Conservation (phyloP, 139 green algal species). For the Desmodesmus armatus region DNA sequence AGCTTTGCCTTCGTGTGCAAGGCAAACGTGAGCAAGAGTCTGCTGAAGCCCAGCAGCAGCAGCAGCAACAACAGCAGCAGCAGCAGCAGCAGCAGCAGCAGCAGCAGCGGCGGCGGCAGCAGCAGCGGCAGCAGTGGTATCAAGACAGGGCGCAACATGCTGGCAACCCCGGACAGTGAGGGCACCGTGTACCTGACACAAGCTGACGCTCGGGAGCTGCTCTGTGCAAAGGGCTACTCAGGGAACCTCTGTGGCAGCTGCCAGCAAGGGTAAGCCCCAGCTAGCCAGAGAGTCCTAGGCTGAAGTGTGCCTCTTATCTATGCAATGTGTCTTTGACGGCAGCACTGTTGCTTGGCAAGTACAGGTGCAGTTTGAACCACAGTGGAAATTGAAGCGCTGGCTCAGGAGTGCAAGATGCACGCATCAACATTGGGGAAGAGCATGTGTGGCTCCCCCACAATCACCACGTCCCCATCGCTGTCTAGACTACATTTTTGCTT, state of each 20-base stretch:
- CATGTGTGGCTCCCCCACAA: background rate
- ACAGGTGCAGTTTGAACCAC: background rate
- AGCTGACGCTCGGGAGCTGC: background rate
- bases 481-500: background rate
- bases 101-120: background rate
- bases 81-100: background rate
- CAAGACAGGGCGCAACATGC: background rate
- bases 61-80: background rate
- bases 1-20: no score
- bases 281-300: background rate
- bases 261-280: background rate
- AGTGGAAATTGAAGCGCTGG: background rate
- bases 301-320: no score
- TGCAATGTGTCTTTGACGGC: no score
- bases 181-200: background rate
- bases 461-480: no score
- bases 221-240: slow-evolving; percentile 1
- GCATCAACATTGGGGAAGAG: background rate
- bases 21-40: background rate
- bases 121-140: background rate
- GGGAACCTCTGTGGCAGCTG: slow-evolving; percentile 27
- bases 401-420: background rate
- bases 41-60: background rate
- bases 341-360: background rate
- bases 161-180: background rate